phyloP scores from a whole-genome alignment of 495 filamentous ascomycete species.

The Penicillium steckii region DNA sequence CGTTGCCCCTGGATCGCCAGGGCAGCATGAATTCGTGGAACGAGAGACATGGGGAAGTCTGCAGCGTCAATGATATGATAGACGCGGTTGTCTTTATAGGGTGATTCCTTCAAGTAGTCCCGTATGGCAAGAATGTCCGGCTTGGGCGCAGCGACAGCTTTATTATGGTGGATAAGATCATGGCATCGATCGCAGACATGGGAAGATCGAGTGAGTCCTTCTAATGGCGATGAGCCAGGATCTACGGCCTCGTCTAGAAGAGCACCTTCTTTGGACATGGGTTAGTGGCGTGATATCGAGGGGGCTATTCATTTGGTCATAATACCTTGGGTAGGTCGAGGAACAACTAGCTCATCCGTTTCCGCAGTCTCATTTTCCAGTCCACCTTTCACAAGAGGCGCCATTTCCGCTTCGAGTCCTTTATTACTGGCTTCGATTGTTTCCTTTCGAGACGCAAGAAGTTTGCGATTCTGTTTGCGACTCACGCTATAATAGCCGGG shows the following conservation, averaged over 20 bases:
- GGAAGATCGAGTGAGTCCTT: constrained; percentile 14
- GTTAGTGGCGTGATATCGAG: neutral
- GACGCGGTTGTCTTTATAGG: constrained; percentile 83
- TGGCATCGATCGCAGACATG: constrained; percentile 85
- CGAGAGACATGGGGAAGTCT: constrained; percentile 90
- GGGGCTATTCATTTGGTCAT: neutral
- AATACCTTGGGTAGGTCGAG: constrained; percentile 24
- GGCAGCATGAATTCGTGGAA: constrained; percentile 60
- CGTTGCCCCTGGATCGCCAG: constrained; percentile 65
- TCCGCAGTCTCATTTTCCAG: neutral
- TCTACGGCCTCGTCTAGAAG: constrained; percentile 38
- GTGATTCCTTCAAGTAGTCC: constrained; percentile 80
- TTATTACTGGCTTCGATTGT: constrained; percentile 35
- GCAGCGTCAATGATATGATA: constrained; percentile 98
- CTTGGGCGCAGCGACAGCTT: constrained; percentile 67
- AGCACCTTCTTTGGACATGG: constrained; percentile 25
- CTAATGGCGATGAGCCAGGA: constrained; percentile 16
- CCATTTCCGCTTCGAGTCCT: constrained; percentile 12
- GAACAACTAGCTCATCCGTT: constrained; percentile 2
- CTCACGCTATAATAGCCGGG: constrained; percentile 72
- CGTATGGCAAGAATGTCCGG: constrained; percentile 75
- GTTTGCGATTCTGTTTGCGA: constrained; percentile 47
- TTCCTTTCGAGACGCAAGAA: constrained; percentile 37
- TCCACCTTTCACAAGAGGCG: neutral
- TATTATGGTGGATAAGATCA: constrained; percentile 69